Conservation (phyloP, 2,329 filamentous ascomycete genomes). For the Raffaelea ambrosiae region DNA sequence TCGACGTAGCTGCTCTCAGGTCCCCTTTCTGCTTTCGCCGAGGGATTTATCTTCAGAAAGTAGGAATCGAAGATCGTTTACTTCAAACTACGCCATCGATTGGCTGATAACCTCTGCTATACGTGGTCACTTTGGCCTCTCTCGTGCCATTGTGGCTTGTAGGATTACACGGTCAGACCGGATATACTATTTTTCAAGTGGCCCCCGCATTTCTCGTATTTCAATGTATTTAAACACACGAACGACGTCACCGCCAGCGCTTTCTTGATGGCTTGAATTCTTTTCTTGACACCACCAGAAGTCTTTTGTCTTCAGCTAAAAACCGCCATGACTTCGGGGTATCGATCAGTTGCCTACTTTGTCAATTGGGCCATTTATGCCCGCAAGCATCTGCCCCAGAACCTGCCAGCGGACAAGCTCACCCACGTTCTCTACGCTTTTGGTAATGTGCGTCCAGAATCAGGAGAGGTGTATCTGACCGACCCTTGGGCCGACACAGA, state of each 20-base stretch:
- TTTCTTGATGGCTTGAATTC: too few relatives aligned
- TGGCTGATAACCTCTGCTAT: not conserved
- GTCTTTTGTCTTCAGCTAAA: too few relatives aligned
- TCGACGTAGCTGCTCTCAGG: too few relatives aligned
- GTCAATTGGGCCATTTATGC: constrained; percentile 84
- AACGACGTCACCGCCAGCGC: too few relatives aligned
- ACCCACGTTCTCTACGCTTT: constrained; percentile 90
- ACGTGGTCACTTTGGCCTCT: too few relatives aligned
- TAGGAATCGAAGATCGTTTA: not conserved
- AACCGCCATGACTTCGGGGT: constrained; percentile 27
- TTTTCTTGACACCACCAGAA: too few relatives aligned
- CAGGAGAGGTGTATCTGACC: constrained; percentile 65
- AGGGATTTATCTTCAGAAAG: too few relatives aligned
- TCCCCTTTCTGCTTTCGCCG: too few relatives aligned
- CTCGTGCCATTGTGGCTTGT: too few relatives aligned
- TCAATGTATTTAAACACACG: too few relatives aligned
- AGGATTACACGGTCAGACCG: not conserved
- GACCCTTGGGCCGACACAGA: constrained; percentile 61
- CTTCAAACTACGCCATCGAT: not conserved
- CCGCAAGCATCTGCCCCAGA: constrained; percentile 75
- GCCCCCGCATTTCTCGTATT: not conserved
- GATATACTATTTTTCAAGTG: not conserved
- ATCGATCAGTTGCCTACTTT: constrained; percentile 63
- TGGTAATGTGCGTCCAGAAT: constrained; percentile 72
- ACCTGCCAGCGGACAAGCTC: constrained; percentile 70